Evolutionary conservation across 2,329 filamentous ascomycete species (phyloP).

Genomic region (Incumbomyces lentus): DNA sequence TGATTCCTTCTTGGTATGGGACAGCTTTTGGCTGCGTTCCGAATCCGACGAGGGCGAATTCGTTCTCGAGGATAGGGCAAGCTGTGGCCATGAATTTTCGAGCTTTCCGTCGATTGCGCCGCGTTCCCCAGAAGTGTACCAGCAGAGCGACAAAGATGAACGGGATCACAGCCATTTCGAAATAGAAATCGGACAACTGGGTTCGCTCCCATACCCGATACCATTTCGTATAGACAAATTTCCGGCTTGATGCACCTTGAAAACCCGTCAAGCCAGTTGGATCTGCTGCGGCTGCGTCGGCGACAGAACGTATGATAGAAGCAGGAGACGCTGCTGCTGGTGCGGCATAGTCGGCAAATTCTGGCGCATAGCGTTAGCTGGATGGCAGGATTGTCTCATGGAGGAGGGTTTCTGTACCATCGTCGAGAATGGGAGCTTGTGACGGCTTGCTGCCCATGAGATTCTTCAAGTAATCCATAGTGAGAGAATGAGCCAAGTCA

Average conservation of each 20-base stretch:
- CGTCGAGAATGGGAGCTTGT: slow-evolving; percentile 19
- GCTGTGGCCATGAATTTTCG: slow-evolving; percentile 70
- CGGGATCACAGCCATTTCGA: slow-evolving; percentile 71
- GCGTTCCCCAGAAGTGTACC: slow-evolving; percentile 71
- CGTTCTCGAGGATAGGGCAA: slow-evolving; percentile 58
- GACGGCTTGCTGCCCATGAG: slow-evolving; percentile 19
- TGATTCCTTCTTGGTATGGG: slow-evolving; percentile 36
- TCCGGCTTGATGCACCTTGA: slow-evolving; percentile 37
- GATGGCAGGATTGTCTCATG: not conserved
- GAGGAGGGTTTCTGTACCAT: slow-evolving; percentile 16
- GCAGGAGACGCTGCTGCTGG: slow-evolving; percentile 22
- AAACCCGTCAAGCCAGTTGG: slow-evolving; percentile 14
- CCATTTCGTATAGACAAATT: slow-evolving; percentile 77
- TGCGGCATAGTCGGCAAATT: slow-evolving; percentile 88
- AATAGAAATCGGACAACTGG: slow-evolving; percentile 70
- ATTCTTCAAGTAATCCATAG: slow-evolving; percentile 22
- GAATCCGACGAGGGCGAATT: slow-evolving; percentile 85
- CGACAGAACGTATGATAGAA: slow-evolving; percentile 38
- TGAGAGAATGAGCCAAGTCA: slow-evolving; percentile 12
- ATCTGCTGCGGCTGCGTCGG: slow-evolving; percentile 39
- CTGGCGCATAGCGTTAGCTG: slow-evolving; percentile 38
- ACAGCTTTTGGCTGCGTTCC: slow-evolving; percentile 41
- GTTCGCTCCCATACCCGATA: slow-evolving; percentile 93
- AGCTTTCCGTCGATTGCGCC: slow-evolving; percentile 69
- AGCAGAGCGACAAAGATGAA: slow-evolving; percentile 64